phyloP scores from a whole-genome alignment of 2,329 filamentous ascomycete species.

The Nemania serpens region DNA sequence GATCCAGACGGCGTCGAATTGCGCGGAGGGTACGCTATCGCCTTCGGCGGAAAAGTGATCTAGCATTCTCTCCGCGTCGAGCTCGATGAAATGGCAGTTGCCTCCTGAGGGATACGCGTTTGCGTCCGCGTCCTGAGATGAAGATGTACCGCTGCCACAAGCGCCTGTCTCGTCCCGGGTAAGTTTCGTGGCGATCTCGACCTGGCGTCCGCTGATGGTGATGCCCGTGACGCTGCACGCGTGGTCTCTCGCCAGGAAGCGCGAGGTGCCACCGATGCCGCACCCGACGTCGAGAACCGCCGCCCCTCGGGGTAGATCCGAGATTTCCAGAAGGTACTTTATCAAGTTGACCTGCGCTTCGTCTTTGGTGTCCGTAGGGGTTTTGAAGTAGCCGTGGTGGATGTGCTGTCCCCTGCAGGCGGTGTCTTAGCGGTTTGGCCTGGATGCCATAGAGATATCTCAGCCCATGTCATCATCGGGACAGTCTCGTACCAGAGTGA shows the following conservation, averaged over 20 bases:
- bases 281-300: constrained; percentile 65
- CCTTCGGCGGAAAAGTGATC: constrained; percentile 50
- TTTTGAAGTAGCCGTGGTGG: constrained; percentile 64
- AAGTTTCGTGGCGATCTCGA: constrained; percentile 60
- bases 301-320: constrained; percentile 43
- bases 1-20: constrained; percentile 65
- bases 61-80: constrained; percentile 66
- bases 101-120: constrained; percentile 30
- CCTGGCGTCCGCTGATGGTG: constrained; percentile 63
- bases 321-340: constrained; percentile 57
- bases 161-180: constrained; percentile 42
- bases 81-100: constrained; percentile 58
- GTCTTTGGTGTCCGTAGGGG: constrained; percentile 58
- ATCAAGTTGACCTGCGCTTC: constrained; percentile 62
- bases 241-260: constrained; percentile 57
- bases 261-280: constrained; percentile 63
- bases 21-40: constrained; percentile 12
- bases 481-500: constrained; percentile 56
- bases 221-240: constrained; percentile 61
- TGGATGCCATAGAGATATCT: background rate
- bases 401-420: constrained; percentile 63
- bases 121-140: background rate
- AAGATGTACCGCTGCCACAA: background rate
- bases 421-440: constrained; percentile 10
- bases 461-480: background rate